Evolutionary conservation across 129 eudicot genomes (phyloP).

Genomic region (Flaveria robusta): DNA sequence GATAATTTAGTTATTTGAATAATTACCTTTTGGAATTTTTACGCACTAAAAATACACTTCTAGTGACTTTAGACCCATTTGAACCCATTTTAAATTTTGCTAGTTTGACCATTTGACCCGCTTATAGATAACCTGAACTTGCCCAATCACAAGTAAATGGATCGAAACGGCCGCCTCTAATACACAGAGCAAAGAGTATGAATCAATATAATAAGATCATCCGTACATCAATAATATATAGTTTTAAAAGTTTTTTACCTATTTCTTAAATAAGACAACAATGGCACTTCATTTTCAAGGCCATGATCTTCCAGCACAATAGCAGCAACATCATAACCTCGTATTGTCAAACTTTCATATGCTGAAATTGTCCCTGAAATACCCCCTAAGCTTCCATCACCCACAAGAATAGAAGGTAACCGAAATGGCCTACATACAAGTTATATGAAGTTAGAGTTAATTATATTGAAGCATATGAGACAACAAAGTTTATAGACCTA

Average conservation of each 20-base stretch:
- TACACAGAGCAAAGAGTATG: background rate
- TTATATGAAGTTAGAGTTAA: constrained; percentile 14
- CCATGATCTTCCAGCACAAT: constrained; percentile 84
- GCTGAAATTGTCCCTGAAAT: constrained; percentile 94
- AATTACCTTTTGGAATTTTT: background rate
- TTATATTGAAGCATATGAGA: background rate
- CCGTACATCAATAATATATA: constrained; percentile 5
- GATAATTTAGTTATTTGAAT: background rate
- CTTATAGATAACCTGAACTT: background rate
- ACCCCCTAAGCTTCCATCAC: constrained; percentile 97
- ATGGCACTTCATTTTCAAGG: constrained; percentile 71
- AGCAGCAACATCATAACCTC: constrained; percentile 96
- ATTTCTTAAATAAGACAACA: constrained; percentile 63
- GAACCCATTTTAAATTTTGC: background rate
- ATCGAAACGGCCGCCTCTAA: background rate
- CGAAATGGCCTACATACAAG: constrained; percentile 76
- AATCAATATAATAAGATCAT: background rate
- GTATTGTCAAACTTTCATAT: constrained; percentile 77
- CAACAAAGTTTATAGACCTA: background rate
- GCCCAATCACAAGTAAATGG: background rate
- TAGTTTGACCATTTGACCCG: background rate
- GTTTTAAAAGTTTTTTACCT: constrained; percentile 43
- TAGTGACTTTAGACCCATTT: background rate
- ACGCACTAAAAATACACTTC: background rate
- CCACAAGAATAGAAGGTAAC: constrained; percentile 85